Base-by-base conservation (phyloP, 495 filamentous ascomycete species). In the Durotheca rogersii region DNA sequence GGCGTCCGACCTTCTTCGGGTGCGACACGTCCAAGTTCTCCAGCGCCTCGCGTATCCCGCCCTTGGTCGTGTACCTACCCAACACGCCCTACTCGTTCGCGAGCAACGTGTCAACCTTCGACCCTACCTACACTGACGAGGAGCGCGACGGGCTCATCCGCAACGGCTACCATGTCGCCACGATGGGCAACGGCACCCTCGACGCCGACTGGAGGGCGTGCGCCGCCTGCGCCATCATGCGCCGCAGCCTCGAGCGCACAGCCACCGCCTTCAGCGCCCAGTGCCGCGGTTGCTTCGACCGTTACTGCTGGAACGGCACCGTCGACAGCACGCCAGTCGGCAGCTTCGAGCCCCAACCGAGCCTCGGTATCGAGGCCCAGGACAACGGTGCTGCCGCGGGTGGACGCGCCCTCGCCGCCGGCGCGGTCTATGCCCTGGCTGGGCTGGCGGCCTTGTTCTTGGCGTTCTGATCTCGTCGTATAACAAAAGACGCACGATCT, bases 231-330 rank as follows among this genome's bases (percentile, higher is more conserved):
- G 92, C 91, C 2, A 82, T 94, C n/a, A 72, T 96, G n/a, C 79
- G 74, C 34, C 74, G 91, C 21, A 86, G 83, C 37, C 77, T 89
- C 47, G 77, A 83, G 44, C 77, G 88, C 32, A 91, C 84, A 2
- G 73, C 73, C 2, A 83, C 81, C 5, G 29, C 57, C 7, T 76
- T 88, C 0, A 88, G 88, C 0, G 71, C 75, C 7, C 79, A 78
- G 10, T 97, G 92, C 66, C 73, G 64, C 19, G 56, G 74, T 32
- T 97, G 92, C 69, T 96, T 96, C 64, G 50, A 72, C 30, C 62
- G 75, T 19, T 96, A 94, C 69, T 96, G 93, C 78, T 96, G 92
- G 90, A 75, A 93, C 60, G 90, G 90, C 4, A 86, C 77, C 6
- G 44, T 75, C 2, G 76, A 83, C 41, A 69, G 58, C 17, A 74